phyloP scores from a whole-genome alignment of 2,329 filamentous ascomycete species.

The Coniella vitis region DNA sequence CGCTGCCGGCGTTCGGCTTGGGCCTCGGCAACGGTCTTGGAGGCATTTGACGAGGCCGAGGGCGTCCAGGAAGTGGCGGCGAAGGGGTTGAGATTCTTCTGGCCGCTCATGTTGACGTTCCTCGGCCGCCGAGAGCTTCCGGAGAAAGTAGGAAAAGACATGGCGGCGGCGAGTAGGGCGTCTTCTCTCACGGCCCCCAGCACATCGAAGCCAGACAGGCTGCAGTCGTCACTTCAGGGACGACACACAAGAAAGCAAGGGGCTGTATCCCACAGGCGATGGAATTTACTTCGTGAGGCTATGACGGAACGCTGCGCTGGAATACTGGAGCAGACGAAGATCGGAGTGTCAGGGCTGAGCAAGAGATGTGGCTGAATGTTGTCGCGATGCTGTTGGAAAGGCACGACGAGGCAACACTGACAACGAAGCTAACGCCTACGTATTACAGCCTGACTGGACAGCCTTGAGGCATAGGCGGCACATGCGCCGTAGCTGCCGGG shows the following conservation, averaged over 20 bases:
- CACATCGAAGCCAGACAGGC: not conserved
- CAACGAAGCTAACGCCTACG: too few relatives aligned
- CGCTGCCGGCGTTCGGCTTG: constrained; percentile 78
- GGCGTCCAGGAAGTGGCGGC: constrained; percentile 54
- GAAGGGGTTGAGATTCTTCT: constrained; percentile 69
- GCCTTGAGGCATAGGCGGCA: too few relatives aligned
- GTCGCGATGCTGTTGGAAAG: not conserved
- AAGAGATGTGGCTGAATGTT: too few relatives aligned
- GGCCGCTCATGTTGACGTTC: constrained; percentile 90
- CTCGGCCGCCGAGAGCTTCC: constrained; percentile 78
- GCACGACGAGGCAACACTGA: not conserved
- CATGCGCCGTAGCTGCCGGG: too few relatives aligned
- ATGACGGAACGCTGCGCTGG: too few relatives aligned
- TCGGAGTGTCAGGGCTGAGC: too few relatives aligned
- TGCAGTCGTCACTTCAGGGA: not conserved
- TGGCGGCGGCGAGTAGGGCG: constrained; percentile 31
- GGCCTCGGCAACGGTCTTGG: constrained; percentile 74
- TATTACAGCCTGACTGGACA: too few relatives aligned
- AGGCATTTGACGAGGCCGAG: constrained; percentile 54
- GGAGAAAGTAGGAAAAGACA: constrained; percentile 83
- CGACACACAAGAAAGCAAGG: not conserved
- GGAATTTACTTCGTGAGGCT: too few relatives aligned
- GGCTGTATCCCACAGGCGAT: too few relatives aligned
- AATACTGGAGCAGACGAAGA: too few relatives aligned
- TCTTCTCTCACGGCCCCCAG: not conserved